A percentile compares a stretch with the other conserved stretches of the same genome.
Evolutionary conservation across 108 stramenopile species (phyloP).

Genomic region (Epithemia pelagica): DNA sequence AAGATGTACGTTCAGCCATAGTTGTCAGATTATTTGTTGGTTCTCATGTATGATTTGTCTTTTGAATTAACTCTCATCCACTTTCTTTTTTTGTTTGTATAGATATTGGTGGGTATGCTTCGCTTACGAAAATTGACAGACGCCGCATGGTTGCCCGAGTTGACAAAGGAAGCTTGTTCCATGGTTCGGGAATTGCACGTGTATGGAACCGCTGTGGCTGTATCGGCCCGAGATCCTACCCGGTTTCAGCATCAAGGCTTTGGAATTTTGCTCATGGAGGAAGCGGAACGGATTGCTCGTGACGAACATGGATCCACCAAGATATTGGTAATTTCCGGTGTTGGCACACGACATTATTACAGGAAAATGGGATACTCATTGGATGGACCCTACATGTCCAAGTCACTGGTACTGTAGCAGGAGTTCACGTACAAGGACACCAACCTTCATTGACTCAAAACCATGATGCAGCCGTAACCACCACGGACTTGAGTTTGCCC

Average conservation of each 20-base stretch:
- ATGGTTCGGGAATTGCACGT: slow-evolving; percentile 94
- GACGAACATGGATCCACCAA: slow-evolving; percentile 89
- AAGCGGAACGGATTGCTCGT: slow-evolving; percentile 89
- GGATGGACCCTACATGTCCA: slow-evolving; percentile 89
- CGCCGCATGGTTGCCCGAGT: slow-evolving; percentile 68
- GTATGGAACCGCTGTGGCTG: slow-evolving; percentile 92
- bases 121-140: slow-evolving; percentile 46
- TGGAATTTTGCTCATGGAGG: slow-evolving; percentile 92
- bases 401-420: slow-evolving; percentile 11
- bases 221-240: slow-evolving; percentile 79
- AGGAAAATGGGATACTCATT: slow-evolving; percentile 90
- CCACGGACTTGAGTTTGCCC: no score
- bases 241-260: slow-evolving; percentile 96
- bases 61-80: slow-evolving; percentile 59
- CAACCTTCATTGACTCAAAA: no score
- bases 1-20: slow-evolving; percentile 39
- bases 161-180: slow-evolving; percentile 52
- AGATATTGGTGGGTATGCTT: slow-evolving; percentile 56
- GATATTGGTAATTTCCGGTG: slow-evolving; percentile 90
- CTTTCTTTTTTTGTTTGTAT: slow-evolving; percentile 32
- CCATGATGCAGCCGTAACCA: no score
- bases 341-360: slow-evolving; percentile 95
- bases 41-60: neutral
- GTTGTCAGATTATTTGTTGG: no score
- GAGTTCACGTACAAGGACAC: no score